Percentiles rank a stretch among this genome's conserved stretches.
These are phyloP conservation scores for Zasmidium angulare DNA, from an alignment of 2,329 filamentous ascomycete genomes.

Conservation along the genomic window DNA sequence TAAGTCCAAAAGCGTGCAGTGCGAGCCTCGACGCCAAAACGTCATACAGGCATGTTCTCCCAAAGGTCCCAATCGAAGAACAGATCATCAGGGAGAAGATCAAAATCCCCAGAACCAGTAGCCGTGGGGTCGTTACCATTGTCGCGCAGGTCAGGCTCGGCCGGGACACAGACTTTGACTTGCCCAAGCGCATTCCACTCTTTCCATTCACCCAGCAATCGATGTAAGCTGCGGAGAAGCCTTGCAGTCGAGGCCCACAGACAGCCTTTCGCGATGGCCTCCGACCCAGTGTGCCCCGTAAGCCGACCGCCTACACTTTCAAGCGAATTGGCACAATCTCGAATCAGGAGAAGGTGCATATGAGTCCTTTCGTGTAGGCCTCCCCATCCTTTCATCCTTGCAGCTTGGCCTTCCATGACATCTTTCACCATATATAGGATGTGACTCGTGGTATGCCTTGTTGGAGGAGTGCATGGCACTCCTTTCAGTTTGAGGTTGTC, in stretches of 20 bases:
- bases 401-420: conserved; percentile 21
- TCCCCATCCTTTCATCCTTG: conserved; percentile 21
- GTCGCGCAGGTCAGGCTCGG: too few species aligned
- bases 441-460: not conserved
- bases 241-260: conserved; percentile 16
- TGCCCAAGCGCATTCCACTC: conserved; percentile 4
- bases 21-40: too few species aligned
- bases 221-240: conserved; percentile 12
- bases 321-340: conserved; percentile 14
- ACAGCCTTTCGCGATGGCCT: conserved; percentile 15
- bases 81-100: conserved; percentile 1
- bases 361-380: conserved; percentile 16
- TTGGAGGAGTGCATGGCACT: conserved; percentile 7
- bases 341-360: conserved; percentile 15
- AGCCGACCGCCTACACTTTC: conserved; percentile 2
- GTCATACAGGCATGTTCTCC: not conserved
- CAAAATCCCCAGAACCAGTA: too few species aligned
- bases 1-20: too few species aligned
- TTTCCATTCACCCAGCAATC: conserved; percentile 16
- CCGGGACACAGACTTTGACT: not conserved
- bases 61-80: conserved; percentile 8
- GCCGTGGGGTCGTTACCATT: too few species aligned
- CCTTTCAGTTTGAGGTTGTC: conserved; percentile 7
- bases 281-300: not conserved
- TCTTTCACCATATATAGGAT: conserved; percentile 13